These are phyloP conservation scores for Pogostemon cablin DNA, from an alignment of 257 asterid species.

Conservation along the genomic window DNA sequence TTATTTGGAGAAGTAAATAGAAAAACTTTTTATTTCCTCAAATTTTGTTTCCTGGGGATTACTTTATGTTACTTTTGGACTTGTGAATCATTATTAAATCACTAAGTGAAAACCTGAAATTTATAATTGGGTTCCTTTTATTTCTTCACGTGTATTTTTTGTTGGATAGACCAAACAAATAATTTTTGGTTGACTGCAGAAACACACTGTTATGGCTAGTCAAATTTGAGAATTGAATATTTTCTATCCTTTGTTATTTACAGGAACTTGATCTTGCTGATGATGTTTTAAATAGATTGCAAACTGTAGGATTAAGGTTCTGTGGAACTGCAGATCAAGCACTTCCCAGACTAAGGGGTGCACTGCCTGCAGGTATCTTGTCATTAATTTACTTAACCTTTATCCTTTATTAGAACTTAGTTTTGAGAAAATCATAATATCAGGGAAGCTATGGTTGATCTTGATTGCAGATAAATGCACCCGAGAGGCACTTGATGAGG, in stretches of 20 bases:
- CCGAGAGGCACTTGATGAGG: constrained; percentile 88
- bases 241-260: constrained; percentile 24
- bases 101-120: constrained; percentile 6
- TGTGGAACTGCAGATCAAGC: constrained; percentile 92
- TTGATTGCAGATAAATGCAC: constrained; percentile 73
- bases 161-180: not conserved
- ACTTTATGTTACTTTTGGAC: not conserved
- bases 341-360: constrained; percentile 96
- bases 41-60: constrained; percentile 11
- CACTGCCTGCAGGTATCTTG: constrained; percentile 84
- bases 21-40: not conserved
- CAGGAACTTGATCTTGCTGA: constrained; percentile 96
- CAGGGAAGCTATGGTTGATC: constrained; percentile 25
- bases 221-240: constrained; percentile 24
- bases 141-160: not conserved
- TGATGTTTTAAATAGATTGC: constrained; percentile 83
- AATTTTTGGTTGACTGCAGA: constrained; percentile 4
- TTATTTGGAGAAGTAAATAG: constrained; percentile 1
- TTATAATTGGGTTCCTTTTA: not conserved
- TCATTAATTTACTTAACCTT: constrained; percentile 3
- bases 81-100: constrained; percentile 6
- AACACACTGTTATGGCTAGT: constrained; percentile 6
- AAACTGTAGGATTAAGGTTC: constrained; percentile 94
- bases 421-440: constrained; percentile 28
- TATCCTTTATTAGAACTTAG: not conserved